Conservation (phyloP, 169 alveolate genomes). For the Plasmodium gaboni region DNA sequence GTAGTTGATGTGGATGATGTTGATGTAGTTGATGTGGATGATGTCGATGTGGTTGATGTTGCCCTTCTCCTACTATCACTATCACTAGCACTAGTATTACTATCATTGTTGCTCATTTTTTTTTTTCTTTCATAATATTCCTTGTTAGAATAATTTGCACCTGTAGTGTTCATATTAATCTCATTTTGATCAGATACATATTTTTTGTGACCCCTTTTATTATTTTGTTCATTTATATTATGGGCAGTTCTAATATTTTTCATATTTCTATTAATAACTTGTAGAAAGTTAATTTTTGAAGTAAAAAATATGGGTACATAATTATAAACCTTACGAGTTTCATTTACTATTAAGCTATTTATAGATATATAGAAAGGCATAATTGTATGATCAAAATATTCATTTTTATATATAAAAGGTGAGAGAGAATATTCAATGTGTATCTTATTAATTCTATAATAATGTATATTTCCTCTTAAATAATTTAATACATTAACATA, state of each 20-base stretch:
- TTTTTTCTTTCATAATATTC: neutral
- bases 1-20: too few species aligned
- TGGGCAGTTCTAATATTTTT: neutral
- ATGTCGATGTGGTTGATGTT: too few species aligned
- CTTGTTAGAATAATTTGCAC: neutral
- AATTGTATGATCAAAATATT: constrained; percentile 5
- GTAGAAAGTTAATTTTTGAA: constrained; percentile 13
- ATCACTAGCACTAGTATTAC: neutral
- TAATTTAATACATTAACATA: constrained; percentile 35
- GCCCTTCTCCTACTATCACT: too few species aligned
- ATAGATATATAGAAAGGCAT: constrained; percentile 50
- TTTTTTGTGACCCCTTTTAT: neutral
- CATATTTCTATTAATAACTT: constrained; percentile 5
- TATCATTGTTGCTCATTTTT: neutral
- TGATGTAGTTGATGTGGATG: too few species aligned
- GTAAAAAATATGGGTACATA: constrained; percentile 54
- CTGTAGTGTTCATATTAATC: neutral
- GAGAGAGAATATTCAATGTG: constrained; percentile 44
- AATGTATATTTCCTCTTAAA: constrained; percentile 29
- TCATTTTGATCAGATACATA: neutral
- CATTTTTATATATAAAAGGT: constrained; percentile 1
- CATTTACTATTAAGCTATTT: constrained; percentile 22
- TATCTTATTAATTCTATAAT: constrained; percentile 62
- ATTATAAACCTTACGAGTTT: constrained; percentile 49
- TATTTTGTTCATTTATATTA: neutral